These are phyloP conservation scores for Candida sakaeoensis DNA, from an alignment of 805 yeast species.

Conservation along the genomic window DNA sequence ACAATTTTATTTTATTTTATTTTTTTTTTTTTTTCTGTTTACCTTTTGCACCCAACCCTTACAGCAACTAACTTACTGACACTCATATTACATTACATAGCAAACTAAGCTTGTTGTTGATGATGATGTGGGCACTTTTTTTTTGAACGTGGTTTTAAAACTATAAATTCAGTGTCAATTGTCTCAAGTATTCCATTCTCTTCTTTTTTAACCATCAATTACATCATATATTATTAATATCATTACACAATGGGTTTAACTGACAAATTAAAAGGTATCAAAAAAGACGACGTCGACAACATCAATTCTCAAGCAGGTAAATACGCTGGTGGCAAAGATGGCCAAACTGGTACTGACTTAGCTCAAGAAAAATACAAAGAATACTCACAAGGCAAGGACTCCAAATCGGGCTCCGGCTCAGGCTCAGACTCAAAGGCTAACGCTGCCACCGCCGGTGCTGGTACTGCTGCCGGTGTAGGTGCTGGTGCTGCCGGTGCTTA, in stretches of 20 bases:
- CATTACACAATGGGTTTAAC: conserved; percentile 31
- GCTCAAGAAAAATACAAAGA: conserved; percentile 26
- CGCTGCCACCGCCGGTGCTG: conserved; percentile 12
- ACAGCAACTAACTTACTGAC: conserved; percentile 1
- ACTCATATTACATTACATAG: too few species aligned
- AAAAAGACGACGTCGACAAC: conserved; percentile 24
- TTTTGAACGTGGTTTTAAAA: not conserved
- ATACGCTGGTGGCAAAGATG: conserved; percentile 8
- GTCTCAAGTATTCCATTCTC: not conserved
- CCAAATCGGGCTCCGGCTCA: conserved; percentile 17
- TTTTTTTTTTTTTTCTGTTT: not conserved
- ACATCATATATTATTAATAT: not conserved
- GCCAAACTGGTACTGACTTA: conserved; percentile 19
- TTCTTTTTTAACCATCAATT: not conserved
- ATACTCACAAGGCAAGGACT: conserved; percentile 26
- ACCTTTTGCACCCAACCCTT: conserved; percentile 4
- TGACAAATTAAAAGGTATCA: conserved; percentile 31
- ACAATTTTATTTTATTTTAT: not conserved
- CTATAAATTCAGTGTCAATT: conserved; percentile 3
- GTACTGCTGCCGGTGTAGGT: conserved; percentile 11
- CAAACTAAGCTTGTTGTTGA: too few species aligned
- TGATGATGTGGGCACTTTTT: too few species aligned
- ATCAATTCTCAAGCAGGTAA: conserved; percentile 25
- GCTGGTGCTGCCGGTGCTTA: conserved; percentile 12
- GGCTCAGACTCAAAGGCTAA: conserved; percentile 4